A percentile compares a stretch with the other conserved stretches of the same genome.
These are phyloP conservation scores for Coemansia sp. DNA, from an alignment of 192 early-diverging fungal genomes.

Conservation along the genomic window DNA sequence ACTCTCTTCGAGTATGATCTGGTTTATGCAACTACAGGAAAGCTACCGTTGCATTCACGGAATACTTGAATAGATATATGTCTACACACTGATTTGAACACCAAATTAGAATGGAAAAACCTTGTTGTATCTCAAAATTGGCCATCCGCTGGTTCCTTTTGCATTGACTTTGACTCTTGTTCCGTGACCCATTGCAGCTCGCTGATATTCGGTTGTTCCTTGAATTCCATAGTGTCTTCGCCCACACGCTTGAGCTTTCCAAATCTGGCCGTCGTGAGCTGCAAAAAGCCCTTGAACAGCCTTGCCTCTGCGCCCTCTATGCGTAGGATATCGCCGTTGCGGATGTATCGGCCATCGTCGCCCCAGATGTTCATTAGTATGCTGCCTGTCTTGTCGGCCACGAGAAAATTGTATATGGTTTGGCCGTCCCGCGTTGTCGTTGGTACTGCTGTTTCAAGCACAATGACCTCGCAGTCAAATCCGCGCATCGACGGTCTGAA, in stretches of 20 bases:
- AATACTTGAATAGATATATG: not conserved
- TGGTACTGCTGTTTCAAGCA: constrained; percentile 63
- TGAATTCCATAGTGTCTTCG: constrained; percentile 56
- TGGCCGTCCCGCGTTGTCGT: constrained; percentile 56
- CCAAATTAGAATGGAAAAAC: not conserved
- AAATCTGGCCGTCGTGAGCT: constrained; percentile 55
- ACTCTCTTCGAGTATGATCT: not conserved
- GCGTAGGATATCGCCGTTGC: constrained; percentile 64
- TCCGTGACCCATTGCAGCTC: constrained; percentile 55
- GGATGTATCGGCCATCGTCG: constrained; percentile 53
- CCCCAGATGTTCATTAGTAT: constrained; percentile 65
- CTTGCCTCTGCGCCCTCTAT: constrained; percentile 58
- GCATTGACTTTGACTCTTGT: constrained; percentile 33
- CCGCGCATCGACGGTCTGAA: constrained; percentile 62
- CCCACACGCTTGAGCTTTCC: constrained; percentile 64
- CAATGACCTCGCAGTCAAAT: constrained; percentile 67
- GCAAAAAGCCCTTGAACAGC: constrained; percentile 59
- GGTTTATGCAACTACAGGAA: not conserved
- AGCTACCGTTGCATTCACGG: not conserved
- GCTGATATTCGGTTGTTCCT: constrained; percentile 54
- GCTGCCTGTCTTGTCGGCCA: constrained; percentile 63
- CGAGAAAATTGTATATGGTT: constrained; percentile 62
- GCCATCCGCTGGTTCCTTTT: not conserved
- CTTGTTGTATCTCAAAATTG: not conserved
- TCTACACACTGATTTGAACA: not conserved